phyloP scores from a whole-genome alignment of 2,329 filamentous ascomycete genomes.

The Anisogramma anomala region DNA sequence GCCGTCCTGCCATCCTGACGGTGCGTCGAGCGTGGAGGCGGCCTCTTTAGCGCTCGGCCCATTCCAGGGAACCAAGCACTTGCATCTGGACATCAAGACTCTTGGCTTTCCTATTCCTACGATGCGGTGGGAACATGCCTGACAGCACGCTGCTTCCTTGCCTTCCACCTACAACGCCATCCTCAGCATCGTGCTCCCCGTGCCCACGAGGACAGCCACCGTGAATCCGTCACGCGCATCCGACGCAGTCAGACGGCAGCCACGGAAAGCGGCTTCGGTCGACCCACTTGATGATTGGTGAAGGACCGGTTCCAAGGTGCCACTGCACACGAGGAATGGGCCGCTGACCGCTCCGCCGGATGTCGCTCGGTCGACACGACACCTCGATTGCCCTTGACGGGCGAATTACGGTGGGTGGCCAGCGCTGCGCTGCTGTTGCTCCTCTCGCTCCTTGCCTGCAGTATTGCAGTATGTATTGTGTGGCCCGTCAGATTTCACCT shows the following conservation, averaged over 20 bases:
- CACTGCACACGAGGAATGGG: slow-evolving; percentile 12
- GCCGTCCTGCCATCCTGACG: too few relatives aligned
- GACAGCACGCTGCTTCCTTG: too few relatives aligned
- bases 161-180: too few relatives aligned
- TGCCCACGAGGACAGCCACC: too few relatives aligned
- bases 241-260: slow-evolving; percentile 12
- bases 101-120: neutral
- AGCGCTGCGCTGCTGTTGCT: neutral
- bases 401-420: neutral
- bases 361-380: slow-evolving; percentile 4
- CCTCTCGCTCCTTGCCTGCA: slow-evolving; percentile 1
- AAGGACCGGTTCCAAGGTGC: slow-evolving; percentile 8
- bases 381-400: neutral
- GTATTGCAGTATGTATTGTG: too few relatives aligned
- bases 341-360: slow-evolving; percentile 12
- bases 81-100: neutral
- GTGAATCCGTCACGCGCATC: slow-evolving; percentile 1
- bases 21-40: slow-evolving; percentile 3
- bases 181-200: too few relatives aligned
- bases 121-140: neutral
- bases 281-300: slow-evolving; percentile 11
- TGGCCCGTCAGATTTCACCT: slow-evolving; percentile 13
- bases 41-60: slow-evolving; percentile 8
- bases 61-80: neutral
- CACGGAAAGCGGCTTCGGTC: slow-evolving; percentile 11